Conservation (phyloP, 2,329 filamentous ascomycete species). For the Botryotinia narcissicola region DNA sequence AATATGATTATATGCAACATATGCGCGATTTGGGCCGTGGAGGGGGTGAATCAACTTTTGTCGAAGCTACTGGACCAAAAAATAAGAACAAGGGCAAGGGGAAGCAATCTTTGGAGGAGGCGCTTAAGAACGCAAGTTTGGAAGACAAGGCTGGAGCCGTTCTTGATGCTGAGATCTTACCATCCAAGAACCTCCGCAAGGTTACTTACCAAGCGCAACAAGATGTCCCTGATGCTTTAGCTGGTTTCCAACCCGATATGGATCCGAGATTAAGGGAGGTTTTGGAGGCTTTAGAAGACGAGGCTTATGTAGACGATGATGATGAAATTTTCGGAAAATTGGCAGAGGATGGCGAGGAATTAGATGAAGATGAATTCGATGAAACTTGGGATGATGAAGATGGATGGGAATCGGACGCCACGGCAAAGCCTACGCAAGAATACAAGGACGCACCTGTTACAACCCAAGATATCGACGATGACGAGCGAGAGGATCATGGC, state of each 20-base stretch:
- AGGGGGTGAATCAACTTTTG: conserved; percentile 71
- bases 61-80: conserved; percentile 65
- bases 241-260: conserved; percentile 97
- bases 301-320: conserved; percentile 84
- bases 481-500: conserved; percentile 57
- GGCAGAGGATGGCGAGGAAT: conserved; percentile 66
- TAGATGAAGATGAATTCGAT: conserved; percentile 80
- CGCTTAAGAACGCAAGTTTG: conserved; percentile 62
- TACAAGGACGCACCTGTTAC: conserved; percentile 44
- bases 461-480: conserved; percentile 48
- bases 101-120: conserved; percentile 80
- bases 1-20: conserved; percentile 99
- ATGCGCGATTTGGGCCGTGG: conserved; percentile 79
- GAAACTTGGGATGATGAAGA: conserved; percentile 57
- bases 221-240: conserved; percentile 84
- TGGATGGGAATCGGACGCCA: conserved; percentile 94
- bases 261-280: conserved; percentile 88
- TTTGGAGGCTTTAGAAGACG: conserved; percentile 89
- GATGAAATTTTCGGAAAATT: conserved; percentile 79
- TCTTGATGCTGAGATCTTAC: conserved; percentile 71
- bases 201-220: conserved; percentile 90
- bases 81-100: conserved; percentile 70
- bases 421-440: conserved; percentile 68
- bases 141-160: conserved; percentile 55
- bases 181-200: conserved; percentile 74